phyloP scores from a whole-genome alignment of 2,329 filamentous ascomycete species.

The Penicillium glabrum region DNA sequence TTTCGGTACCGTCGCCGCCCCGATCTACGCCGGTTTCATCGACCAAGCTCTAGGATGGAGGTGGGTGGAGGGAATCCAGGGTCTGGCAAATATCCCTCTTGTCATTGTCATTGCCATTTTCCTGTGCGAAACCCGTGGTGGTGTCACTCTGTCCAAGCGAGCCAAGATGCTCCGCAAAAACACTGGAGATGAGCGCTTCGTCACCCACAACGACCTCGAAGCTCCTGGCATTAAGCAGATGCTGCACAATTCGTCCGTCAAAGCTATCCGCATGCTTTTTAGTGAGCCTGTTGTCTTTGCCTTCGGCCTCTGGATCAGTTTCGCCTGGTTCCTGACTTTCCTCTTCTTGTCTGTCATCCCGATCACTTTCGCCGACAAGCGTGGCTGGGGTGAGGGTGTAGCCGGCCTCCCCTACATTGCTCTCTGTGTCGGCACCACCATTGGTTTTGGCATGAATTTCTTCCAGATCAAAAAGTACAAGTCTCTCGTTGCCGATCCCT shows the following conservation, averaged over 20 bases:
- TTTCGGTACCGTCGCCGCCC: slow-evolving; percentile 53
- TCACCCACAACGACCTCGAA: slow-evolving; percentile 53
- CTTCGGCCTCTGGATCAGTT: slow-evolving; percentile 54
- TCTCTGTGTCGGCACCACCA: slow-evolving; percentile 49
- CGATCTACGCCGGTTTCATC: slow-evolving; percentile 57
- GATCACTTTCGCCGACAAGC: slow-evolving; percentile 54
- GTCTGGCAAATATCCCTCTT: slow-evolving; percentile 52
- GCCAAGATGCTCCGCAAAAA: slow-evolving; percentile 48
- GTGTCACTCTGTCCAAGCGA: slow-evolving; percentile 50
- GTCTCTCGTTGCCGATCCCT: slow-evolving; percentile 37
- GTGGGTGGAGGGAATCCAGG: slow-evolving; percentile 56
- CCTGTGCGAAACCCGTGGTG: slow-evolving; percentile 50
- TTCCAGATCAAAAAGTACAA: slow-evolving; percentile 54
- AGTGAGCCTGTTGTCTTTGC: slow-evolving; percentile 52
- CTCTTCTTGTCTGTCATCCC: slow-evolving; percentile 54
- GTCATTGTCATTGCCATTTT: slow-evolving; percentile 45
- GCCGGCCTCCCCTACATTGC: slow-evolving; percentile 54
- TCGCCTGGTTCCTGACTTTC: slow-evolving; percentile 56
- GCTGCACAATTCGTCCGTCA: slow-evolving; percentile 49
- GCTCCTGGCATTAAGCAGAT: slow-evolving; percentile 48
- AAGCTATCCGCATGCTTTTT: slow-evolving; percentile 51
- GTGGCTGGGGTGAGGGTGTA: slow-evolving; percentile 53
- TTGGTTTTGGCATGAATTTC: slow-evolving; percentile 52
- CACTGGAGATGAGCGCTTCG: slow-evolving; percentile 52
- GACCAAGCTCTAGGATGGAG: slow-evolving; percentile 54